These are phyloP conservation scores for Coprinellus micaceus DNA, from an alignment of 768 basidiomycete genomes.

Conservation along the genomic window DNA sequence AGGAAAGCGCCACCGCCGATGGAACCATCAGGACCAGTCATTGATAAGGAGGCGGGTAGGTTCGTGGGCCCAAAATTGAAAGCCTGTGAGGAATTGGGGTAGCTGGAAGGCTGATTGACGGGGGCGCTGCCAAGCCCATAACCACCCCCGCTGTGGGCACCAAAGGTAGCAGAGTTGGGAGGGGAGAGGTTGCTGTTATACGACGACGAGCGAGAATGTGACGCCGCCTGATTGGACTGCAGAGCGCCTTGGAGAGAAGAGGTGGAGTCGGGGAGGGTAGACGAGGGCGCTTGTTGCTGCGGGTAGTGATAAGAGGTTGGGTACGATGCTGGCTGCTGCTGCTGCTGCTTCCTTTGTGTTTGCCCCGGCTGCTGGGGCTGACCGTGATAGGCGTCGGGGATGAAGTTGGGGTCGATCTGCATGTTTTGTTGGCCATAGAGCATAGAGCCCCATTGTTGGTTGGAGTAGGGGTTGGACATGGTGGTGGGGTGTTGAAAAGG, in stretches of 20 bases:
- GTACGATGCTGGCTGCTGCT: conserved; percentile 8
- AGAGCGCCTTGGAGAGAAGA: conserved; percentile 24
- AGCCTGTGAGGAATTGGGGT: conserved; percentile 7
- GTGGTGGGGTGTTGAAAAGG: background rate
- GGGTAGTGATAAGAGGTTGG: conserved; percentile 13
- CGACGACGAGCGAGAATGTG: conserved; percentile 11
- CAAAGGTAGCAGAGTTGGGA: conserved; percentile 5
- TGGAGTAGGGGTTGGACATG: conserved; percentile 23
- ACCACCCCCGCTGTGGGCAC: conserved; percentile 9
- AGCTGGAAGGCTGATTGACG: conserved; percentile 11
- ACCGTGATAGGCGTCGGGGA: conserved; percentile 8
- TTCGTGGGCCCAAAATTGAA: conserved; percentile 10
- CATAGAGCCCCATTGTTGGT: conserved; percentile 24
- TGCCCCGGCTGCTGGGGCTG: conserved; percentile 16
- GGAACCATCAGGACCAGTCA: conserved; percentile 14
- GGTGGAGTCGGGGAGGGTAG: conserved; percentile 4
- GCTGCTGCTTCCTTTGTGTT: conserved; percentile 19
- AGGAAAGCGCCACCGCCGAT: conserved; percentile 11
- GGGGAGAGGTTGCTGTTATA: conserved; percentile 16
- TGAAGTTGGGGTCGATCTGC: conserved; percentile 37
- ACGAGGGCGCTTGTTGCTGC: conserved; percentile 9
- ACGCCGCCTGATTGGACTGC: conserved; percentile 7
- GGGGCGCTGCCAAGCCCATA: conserved; percentile 11
- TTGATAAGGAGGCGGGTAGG: background rate
- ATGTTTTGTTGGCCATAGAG: conserved; percentile 24